phyloP scores from a whole-genome alignment of 257 asterid genomes.

The Cynanchum wilfordii region DNA sequence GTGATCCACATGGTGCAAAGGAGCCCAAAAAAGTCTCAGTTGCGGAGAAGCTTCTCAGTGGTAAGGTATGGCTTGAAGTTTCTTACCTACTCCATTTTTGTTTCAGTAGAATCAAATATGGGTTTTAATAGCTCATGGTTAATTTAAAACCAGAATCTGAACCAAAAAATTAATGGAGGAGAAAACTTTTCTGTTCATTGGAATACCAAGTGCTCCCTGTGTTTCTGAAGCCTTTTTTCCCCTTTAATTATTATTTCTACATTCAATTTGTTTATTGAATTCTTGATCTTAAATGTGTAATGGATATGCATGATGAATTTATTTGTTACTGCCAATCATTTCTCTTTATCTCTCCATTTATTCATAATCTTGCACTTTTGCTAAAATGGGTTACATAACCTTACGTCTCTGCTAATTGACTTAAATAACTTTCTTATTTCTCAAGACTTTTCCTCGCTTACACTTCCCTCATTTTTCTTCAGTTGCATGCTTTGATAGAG shows the following conservation, averaged over 20 bases:
- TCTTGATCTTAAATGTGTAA: neutral
- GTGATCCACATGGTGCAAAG: slow-evolving; percentile 66
- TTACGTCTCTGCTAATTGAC: neutral
- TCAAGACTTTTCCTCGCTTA: neutral
- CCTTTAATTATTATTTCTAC: neutral
- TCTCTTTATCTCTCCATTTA: neutral
- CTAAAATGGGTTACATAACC: neutral
- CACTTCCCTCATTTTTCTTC: slow-evolving; percentile 10
- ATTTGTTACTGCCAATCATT: neutral
- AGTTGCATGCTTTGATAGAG: slow-evolving; percentile 89
- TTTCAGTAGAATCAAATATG: neutral
- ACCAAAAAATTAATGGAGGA: neutral
- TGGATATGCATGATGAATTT: neutral
- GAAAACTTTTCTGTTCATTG: neutral
- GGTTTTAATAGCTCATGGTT: neutral
- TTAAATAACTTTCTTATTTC: neutral
- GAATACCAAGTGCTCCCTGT: neutral
- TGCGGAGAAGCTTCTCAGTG: slow-evolving; percentile 84
- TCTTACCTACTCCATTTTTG: neutral
- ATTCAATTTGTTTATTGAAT: neutral
- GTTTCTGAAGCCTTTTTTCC: neutral
- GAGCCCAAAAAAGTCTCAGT: slow-evolving; percentile 57
- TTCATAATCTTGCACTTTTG: neutral
- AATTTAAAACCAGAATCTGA: neutral
- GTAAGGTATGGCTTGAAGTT: slow-evolving; percentile 52